phyloP scores from a whole-genome alignment of 352 stramenopile genomes.

The Globisporangium cederbergense region DNA sequence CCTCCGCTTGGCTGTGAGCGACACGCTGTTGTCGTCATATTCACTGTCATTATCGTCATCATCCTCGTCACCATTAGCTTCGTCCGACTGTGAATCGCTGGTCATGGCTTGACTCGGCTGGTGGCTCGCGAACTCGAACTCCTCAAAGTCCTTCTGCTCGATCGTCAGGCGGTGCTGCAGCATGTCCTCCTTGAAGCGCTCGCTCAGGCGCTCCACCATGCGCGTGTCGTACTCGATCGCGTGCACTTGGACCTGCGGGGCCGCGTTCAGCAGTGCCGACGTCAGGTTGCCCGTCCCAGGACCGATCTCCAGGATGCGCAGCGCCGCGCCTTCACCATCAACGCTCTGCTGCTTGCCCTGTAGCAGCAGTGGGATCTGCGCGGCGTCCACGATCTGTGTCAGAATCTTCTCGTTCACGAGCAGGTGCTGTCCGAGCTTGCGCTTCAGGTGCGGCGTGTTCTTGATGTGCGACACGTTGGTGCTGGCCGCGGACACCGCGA shows the following conservation, averaged over 20 bases:
- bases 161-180: conserved; percentile 25
- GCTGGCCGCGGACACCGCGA: neutral
- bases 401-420: conserved; percentile 65
- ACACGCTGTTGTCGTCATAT: neutral
- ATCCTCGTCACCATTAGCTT: neutral
- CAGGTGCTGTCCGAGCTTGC: conserved; percentile 81
- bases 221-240: conserved; percentile 72
- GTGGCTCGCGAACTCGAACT: conserved; percentile 35
- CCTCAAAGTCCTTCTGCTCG: conserved; percentile 41
- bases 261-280: conserved; percentile 55
- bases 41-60: conserved; percentile 1
- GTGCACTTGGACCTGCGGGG: conserved; percentile 48
- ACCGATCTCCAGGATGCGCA: conserved; percentile 82
- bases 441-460: conserved; percentile 70
- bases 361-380: conserved; percentile 37
- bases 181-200: conserved; percentile 43
- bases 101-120: neutral
- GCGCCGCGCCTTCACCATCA: neutral
- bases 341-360: conserved; percentile 17
- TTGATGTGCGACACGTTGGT: conserved; percentile 44
- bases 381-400: conserved; percentile 57
- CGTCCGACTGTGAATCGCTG: neutral
- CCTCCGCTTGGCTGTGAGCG: conserved; percentile 9
- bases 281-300: conserved; percentile 85
- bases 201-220: conserved; percentile 69